Conservation (phyloP, 2,329 filamentous ascomycete genomes). For the Westerdykella ornata region DNA sequence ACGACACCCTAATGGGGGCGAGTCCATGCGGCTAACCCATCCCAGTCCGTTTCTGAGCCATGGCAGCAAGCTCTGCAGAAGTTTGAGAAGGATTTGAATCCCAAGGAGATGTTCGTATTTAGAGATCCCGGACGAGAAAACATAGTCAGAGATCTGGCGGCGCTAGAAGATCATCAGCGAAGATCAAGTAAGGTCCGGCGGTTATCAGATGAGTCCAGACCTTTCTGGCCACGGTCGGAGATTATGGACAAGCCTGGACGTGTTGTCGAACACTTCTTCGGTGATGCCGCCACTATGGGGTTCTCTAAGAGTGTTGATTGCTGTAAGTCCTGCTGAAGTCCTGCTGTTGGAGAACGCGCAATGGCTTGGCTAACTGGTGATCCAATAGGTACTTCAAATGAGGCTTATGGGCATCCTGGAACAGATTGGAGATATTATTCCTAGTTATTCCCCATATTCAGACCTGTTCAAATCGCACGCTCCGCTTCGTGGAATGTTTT, state of each 20-base stretch:
- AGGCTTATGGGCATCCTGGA: conserved; percentile 3
- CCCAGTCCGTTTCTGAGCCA: background rate
- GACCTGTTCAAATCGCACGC: background rate
- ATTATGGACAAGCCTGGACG: conserved; percentile 4
- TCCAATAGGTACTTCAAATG: no score
- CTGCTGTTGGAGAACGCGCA: background rate
- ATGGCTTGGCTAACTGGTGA: no score
- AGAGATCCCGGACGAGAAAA: conserved; percentile 1
- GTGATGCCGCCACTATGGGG: conserved; percentile 4
- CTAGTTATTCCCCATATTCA: conserved; percentile 3
- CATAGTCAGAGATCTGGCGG: background rate
- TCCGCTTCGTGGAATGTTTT: no score
- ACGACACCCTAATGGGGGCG: no score
- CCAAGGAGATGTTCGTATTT: background rate
- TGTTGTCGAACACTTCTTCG: conserved; percentile 1
- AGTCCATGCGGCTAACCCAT: no score
- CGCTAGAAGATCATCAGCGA: background rate
- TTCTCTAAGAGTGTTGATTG: conserved; percentile 3
- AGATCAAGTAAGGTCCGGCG: conserved; percentile 4
- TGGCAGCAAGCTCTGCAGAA: background rate
- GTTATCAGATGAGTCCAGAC: conserved; percentile 1
- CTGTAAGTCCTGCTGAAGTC: background rate
- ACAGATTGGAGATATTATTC: conserved; percentile 3
- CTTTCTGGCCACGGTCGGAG: background rate
- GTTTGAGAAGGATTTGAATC: background rate